A percentile compares a stretch with the other conserved stretches of the same genome.
These are phyloP conservation scores for Whalleya microplaca DNA, from an alignment of 2,329 filamentous ascomycete species.

Conservation along the genomic window DNA sequence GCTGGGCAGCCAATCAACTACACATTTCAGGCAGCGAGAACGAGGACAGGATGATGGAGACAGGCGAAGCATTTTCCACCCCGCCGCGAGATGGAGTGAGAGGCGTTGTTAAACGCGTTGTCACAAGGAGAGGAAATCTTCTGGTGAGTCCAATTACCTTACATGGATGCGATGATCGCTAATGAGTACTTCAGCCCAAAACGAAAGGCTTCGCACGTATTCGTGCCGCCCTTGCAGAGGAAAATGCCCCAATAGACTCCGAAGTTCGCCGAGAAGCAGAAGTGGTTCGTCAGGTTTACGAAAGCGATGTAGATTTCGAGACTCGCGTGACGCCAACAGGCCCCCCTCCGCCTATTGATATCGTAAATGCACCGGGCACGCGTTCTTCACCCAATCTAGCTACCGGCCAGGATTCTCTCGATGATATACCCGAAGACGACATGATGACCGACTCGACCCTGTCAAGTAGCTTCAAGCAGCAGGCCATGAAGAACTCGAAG, in stretches of 20 bases:
- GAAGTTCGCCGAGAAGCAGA: constrained; percentile 92
- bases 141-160: constrained; percentile 61
- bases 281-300: constrained; percentile 91
- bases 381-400: constrained; percentile 70
- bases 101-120: constrained; percentile 78
- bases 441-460: constrained; percentile 62
- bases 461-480: constrained; percentile 74
- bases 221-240: constrained; percentile 84
- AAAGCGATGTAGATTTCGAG: constrained; percentile 75
- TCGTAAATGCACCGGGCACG: constrained; percentile 58
- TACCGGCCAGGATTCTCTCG: constrained; percentile 65
- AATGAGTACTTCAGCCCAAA: constrained; percentile 70
- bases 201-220: constrained; percentile 95
- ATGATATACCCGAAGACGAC: constrained; percentile 72
- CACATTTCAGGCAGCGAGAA: constrained; percentile 83
- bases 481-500: constrained; percentile 72
- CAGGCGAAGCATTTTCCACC: constrained; percentile 47
- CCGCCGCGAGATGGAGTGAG: constrained; percentile 62
- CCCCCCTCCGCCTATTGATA: constrained; percentile 44
- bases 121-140: constrained; percentile 86
- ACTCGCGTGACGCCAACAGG: constrained; percentile 39
- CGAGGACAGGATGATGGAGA: constrained; percentile 65
- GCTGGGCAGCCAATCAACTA: constrained; percentile 85
- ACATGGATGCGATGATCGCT: constrained; percentile 25
- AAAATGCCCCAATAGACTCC: constrained; percentile 82